These are phyloP conservation scores for Starmerella sp. DNA, from an alignment of 805 yeast species.

Conservation along the genomic window DNA sequence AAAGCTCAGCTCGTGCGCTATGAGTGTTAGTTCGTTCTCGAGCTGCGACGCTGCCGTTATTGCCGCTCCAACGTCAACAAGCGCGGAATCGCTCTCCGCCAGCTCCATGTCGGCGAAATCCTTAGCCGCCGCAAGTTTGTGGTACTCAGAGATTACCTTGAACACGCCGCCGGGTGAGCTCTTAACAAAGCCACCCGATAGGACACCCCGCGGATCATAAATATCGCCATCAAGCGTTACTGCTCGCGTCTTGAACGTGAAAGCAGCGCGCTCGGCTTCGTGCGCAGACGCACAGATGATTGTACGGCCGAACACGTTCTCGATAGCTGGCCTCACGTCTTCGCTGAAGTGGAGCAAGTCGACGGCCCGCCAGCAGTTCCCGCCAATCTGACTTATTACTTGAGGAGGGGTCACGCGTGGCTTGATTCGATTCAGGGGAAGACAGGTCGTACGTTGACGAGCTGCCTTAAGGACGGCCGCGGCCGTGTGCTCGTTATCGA, in stretches of 20 bases:
- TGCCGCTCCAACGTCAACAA: background rate
- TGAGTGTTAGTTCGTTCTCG: conserved; percentile 13
- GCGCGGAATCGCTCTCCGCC: background rate
- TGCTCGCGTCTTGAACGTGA: conserved; percentile 64
- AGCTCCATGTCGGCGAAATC: background rate
- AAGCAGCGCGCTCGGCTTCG: conserved; percentile 56
- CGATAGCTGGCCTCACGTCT: conserved; percentile 72
- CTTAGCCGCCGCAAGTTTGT: background rate
- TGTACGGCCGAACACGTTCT: conserved; percentile 82
- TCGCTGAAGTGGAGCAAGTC: conserved; percentile 64
- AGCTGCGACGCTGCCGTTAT: conserved; percentile 7
- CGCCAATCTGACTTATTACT: conserved; percentile 55
- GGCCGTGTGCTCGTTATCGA: conserved; percentile 79
- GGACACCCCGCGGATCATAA: conserved; percentile 91
- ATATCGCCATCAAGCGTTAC: conserved; percentile 88
- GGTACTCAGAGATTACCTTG: conserved; percentile 7
- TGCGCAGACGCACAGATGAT: conserved; percentile 78
- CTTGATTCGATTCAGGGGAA: conserved; percentile 79
- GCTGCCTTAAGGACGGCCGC: conserved; percentile 71
- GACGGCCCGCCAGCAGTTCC: conserved; percentile 79
- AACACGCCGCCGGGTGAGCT: conserved; percentile 2
- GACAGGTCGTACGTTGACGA: conserved; percentile 73
- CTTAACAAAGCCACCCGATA: conserved; percentile 48
- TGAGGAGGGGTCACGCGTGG: conserved; percentile 45
- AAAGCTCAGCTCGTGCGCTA: conserved; percentile 8